Conservation (phyloP, 495 filamentous ascomycete genomes). For the Neurospora intermedia region DNA sequence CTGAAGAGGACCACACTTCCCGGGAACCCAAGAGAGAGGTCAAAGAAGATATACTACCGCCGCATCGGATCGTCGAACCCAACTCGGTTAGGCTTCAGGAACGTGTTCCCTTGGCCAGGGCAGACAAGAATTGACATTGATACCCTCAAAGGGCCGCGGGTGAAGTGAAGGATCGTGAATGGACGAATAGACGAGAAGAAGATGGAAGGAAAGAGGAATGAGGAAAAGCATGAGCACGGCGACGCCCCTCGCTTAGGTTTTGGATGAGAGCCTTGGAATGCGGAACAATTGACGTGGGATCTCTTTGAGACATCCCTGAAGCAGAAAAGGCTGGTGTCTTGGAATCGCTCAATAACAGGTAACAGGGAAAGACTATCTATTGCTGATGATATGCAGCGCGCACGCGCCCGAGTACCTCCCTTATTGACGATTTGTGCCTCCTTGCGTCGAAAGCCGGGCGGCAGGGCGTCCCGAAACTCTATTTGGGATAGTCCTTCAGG, state of each 20-base stretch:
- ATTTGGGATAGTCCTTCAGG: conserved; percentile 76
- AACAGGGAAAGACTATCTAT: not conserved
- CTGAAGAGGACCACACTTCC: not conserved
- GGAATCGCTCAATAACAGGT: not conserved
- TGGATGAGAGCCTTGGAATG: not conserved
- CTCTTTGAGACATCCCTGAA: not conserved
- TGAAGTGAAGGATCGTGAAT: not conserved
- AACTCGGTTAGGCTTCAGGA: conserved; percentile 7
- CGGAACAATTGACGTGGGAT: not conserved
- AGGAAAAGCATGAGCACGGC: not conserved
- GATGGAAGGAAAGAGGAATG: conserved; percentile 14
- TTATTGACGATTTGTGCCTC: conserved; percentile 9
- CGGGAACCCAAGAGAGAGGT: conserved; percentile 4
- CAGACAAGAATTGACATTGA: not conserved
- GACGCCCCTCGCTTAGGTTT: not conserved
- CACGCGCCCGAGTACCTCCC: conserved; percentile 8
- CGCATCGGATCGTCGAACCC: conserved; percentile 8
- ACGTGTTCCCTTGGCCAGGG: conserved; percentile 5
- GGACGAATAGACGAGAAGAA: not conserved
- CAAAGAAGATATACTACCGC: conserved; percentile 12
- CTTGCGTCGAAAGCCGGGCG: conserved; percentile 6
- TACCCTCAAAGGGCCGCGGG: not conserved
- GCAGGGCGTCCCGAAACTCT: conserved; percentile 18
- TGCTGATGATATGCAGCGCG: conserved; percentile 2
- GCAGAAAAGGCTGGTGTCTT: not conserved